Evolutionary conservation across 768 basidiomycete species (phyloP), one percentile per base, ranked within the genome.

Genomic region (Kwoniella heveanensis): DNA sequence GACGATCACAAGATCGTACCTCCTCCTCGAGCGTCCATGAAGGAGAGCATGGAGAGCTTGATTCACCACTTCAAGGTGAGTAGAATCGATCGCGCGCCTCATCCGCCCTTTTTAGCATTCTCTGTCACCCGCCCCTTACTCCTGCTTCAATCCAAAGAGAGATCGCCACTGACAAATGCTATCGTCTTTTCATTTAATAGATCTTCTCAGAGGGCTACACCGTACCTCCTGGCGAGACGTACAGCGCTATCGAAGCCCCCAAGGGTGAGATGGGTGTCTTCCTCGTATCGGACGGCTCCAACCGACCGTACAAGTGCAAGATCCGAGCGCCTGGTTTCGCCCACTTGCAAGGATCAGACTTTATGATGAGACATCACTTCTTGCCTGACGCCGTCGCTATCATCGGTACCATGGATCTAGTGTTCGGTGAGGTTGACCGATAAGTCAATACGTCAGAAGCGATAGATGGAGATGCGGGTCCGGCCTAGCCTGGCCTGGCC

Each of bases 211-310:
- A 98, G 81, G 95, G 95, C 13, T 98, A 91, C 83, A 90, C 91
- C 25, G 95, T 98, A 26, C 96, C 96, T 19, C 90, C 78, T 26
- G 82, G 82, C 30, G 93, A 97, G 82, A 97, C 95, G 0, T 98
- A 99, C 83, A 87, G 86, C 54, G 95, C 95, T 1, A 97, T 98
- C 70, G 96, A 99, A 82, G 95, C 95, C 8, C 95, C 95, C 49
- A 98, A 99, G 82, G 94, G 94, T 67, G 95, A 98, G 82, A 97
- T 97, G 93, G 95, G 85, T 70, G 95, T 99, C 50, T 99, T 94
- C 83, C 88, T 99, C 55, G 92, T 99, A 66, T 96, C 93, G 68
- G 95, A 98, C 81, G 94, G 95, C 53, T 86, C 91, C 12, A 95
- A 98, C 82, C 86, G 94, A 26, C 95, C 95, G 17, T 98, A 99